Evolutionary conservation across 495 filamentous ascomycete species (phyloP), one percentile per base, ranked within the genome.

Genomic region (Melanomma pulvis-pyrius): DNA sequence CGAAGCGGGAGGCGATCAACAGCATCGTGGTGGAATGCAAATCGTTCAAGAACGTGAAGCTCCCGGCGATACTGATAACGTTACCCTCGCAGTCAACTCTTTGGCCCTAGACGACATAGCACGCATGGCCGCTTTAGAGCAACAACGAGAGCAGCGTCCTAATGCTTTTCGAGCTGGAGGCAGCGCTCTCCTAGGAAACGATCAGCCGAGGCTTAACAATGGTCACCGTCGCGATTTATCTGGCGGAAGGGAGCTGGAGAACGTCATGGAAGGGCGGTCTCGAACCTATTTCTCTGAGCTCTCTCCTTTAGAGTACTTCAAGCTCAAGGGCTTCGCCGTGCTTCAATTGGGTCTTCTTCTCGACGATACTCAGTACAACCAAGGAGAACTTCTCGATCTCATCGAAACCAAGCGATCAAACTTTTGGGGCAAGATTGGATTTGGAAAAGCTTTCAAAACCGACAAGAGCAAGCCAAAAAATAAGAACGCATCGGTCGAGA

Each of bases 391-490:
- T n/a, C 83, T 99, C 12, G 87, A 90, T 54, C 83, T 99, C 32
- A 98, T 99, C 56, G 96, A 98, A 73, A 92, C 91, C 17, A 88
- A 89, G 69, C 94, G 97, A 73, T 87, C 90, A 11, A 97, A 90
- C 1, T 96, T 98, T 79, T 99, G 94, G 94, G 91, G 91, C 69
- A 96, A 96, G 71, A 96, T 98, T 63, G 93, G 93, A 66, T 94
- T 98, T 64, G 93, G 93, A 55, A 96, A 96, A 71, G 93, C 93
- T 13, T 98, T 98, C 82, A 91, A 96, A 71, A 84, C 84, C 58
- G 92, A 96, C 67, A 83, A 83, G 58, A 86, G 86, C 68, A 94
- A 76, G 63, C 72, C 66, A 36, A 67, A 61, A 36, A 74, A 93
- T 73, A 83, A 76, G 15, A 69, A 65, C 28, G 44, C 50, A 24